Evolutionary conservation across 257 asterid genomes (phyloP), one percentile per base, ranked within the genome.

Genomic region (Scutellaria barbata): DNA sequence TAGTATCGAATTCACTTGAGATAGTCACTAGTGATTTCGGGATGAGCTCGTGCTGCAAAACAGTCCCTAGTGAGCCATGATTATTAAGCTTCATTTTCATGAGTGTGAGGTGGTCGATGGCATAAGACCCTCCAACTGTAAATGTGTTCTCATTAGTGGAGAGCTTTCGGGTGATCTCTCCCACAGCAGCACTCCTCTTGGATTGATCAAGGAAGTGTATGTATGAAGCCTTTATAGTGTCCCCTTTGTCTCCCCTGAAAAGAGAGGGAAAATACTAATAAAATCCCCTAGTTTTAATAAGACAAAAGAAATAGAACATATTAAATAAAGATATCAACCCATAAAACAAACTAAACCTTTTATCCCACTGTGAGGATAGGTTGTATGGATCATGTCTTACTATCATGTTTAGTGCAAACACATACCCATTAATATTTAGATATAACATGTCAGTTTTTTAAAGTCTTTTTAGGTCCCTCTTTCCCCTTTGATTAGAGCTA

Each of bases 201-300:
- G 66, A 68, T 63, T 81, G 85, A 71, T 89, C 87, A n/a, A 83
- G 25, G 74, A 71, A 78, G 81, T 86, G 90, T 57, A 87, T 67
- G 68, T 82, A 85, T 12, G 93, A 89, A 43, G 87, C 93, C 82
- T 77, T 86, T 52, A 88, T 76, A 13, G 86, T 76, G 74, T 88
- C 95, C 55, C 95, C 92, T 76, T 88, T 84, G 76, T 88, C 95
- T 6, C 90, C 88, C 80, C 92, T 86, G 67, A 52, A 47, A 40
- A 5, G 30, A 30, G 5, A 65, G 18, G 35, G 9, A 74, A 47
- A 6, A 10, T 39, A 56, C 57, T 30, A 51, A 30, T 45, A 18
- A 58, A 7, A 10, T 39, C 22, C 13, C 53, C 3, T 5, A 11
- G 62, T 69, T 55, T 54, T 30, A 30, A 30, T 30, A 30, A 30